Base-by-base conservation (phyloP, 2,329 filamentous ascomycete species). In the Botryotinia convoluta region DNA sequence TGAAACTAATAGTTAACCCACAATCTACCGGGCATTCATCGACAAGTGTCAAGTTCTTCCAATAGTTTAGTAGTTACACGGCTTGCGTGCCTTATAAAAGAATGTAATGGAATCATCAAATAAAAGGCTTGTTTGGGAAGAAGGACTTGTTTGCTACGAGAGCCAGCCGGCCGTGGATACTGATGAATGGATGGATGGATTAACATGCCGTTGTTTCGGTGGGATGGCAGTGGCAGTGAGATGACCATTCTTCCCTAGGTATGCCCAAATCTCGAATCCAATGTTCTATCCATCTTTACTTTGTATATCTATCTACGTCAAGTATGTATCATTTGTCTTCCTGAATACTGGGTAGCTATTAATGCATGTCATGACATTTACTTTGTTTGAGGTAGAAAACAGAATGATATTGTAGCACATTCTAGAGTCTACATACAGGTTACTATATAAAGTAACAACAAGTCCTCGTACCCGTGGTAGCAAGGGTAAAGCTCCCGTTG, bases 21-120 rank as follows among this genome's bases (percentile, higher is more conserved):
- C 51, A 54, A 54, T 26, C 51, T 26, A 29, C 51, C 12, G n/a
- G 51, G 51, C 26, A 54, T 12, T 67, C 32, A 67, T 14, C 39
- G 45, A 67, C 64, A 54, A 67, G 63, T 67, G 63, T 67, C 63
- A n/a, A 51, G 37, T 63, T 63, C 44, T 51, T 67, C 10, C 44
- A 51, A 37, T 51, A n/a, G 26, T 51, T 16, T n/a, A n/a, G 48
- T n/a, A 26, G 32, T 51, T 54, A 39, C 64, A 67, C 45, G 35
- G 26, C 45, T 67, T 67, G 64, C 45, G 64, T 67, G 64, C 45
- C 64, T 54, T 29, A 6, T 9, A 54, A 54, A 18, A 67, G 64
- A 67, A 29, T 54, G 26, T 8, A 14, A 67, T 67, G 45, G 45
- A 54, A 67, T 51, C 45, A 29, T 37, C 14, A 65, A n/a, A 37